Evolutionary conservation across 2,329 filamentous ascomycete genomes (phyloP).

Genomic region (Monosporascus cannonballus): DNA sequence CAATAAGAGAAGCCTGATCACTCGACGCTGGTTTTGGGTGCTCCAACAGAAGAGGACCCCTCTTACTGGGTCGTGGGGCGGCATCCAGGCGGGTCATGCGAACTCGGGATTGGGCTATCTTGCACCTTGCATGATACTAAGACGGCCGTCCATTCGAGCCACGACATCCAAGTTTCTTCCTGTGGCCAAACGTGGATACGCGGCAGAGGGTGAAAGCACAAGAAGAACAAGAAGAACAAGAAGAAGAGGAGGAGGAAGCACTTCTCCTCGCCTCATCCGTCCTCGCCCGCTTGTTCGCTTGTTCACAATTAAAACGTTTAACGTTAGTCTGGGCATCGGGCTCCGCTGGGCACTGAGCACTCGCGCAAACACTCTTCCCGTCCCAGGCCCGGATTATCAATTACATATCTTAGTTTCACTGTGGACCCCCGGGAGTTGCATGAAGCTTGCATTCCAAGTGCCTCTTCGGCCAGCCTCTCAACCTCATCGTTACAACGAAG

Average conservation of each 20-base stretch:
- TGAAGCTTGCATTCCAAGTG: conserved; percentile 7
- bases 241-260: too few species aligned
- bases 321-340: conserved; percentile 12
- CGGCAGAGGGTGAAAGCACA: conserved; percentile 4
- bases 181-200: conserved; percentile 25
- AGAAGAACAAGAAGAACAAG: background rate
- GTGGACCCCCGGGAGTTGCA: conserved; percentile 9
- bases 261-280: conserved; percentile 1
- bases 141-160: conserved; percentile 30
- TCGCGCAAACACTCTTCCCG: background rate
- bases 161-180: conserved; percentile 26
- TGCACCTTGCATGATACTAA: conserved; percentile 29
- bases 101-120: conserved; percentile 28
- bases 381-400: conserved; percentile 16
- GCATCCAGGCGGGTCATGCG: conserved; percentile 24
- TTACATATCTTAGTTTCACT: conserved; percentile 14
- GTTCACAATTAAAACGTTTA: conserved; percentile 2
- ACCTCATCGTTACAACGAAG: conserved; percentile 3
- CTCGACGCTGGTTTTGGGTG: background rate
- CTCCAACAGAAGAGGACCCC: background rate
- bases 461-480: conserved; percentile 11
- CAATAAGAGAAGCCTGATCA: background rate
- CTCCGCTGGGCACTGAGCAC: conserved; percentile 23
- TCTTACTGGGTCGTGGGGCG: conserved; percentile 16
- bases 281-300: conserved; percentile 17